These are phyloP conservation scores for Arthrobotrys pseudoclavata DNA, from an alignment of 2,329 filamentous ascomycete species.

Conservation along the genomic window DNA sequence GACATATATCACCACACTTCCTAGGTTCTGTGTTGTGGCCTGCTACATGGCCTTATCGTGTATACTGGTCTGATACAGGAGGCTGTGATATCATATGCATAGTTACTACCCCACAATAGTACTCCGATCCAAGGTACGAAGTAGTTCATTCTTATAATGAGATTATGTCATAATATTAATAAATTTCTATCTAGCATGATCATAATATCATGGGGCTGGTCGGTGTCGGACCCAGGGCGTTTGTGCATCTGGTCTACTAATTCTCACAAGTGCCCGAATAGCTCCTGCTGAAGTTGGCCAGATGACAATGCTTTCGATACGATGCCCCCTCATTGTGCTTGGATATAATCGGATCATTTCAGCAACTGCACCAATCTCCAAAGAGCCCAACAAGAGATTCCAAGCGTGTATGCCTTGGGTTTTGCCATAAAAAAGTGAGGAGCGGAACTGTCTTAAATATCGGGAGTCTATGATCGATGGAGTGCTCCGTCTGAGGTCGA, in stretches of 20 bases:
- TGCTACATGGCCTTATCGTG: background rate
- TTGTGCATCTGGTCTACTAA: background rate
- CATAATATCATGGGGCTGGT: too few relatives aligned
- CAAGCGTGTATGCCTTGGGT: background rate
- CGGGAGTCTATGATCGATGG: background rate
- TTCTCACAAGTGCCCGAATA: background rate
- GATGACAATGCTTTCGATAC: background rate
- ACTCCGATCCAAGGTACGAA: background rate
- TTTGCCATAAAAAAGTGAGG: background rate
- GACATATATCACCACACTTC: conserved; percentile 6
- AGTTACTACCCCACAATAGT: background rate
- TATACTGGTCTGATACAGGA: background rate
- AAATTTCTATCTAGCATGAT: too few relatives aligned
- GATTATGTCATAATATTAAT: too few relatives aligned
- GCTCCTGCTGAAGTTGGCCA: background rate
- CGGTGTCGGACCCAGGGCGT: background rate
- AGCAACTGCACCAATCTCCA: conserved; percentile 15
- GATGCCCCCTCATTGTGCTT: background rate
- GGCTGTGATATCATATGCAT: background rate
- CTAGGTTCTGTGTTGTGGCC: background rate
- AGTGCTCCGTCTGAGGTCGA: background rate
- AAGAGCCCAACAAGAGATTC: background rate
- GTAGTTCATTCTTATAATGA: background rate
- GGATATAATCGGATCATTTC: conserved; percentile 15
- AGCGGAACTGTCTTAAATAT: background rate